These are phyloP conservation scores for Bruguiera gymnorhiza DNA, from an alignment of 345 rosid species.

Conservation along the genomic window DNA sequence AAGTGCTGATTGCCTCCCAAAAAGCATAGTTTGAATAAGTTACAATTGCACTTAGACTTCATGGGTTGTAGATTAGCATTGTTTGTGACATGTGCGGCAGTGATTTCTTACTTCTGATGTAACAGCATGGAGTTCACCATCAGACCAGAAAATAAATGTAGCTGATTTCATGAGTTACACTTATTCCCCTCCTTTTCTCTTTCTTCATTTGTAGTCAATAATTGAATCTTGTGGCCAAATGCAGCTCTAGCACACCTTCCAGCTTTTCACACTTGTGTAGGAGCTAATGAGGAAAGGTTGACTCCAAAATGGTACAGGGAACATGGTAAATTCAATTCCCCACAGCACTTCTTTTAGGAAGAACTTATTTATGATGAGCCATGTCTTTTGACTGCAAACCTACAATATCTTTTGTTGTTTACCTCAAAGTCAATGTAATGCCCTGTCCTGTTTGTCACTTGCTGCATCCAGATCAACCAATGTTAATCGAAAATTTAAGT, in stretches of 20 bases:
- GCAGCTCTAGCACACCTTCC: slow-evolving; percentile 94
- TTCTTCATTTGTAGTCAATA: not conserved
- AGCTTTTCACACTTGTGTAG: slow-evolving; percentile 95
- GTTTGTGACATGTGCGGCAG: not conserved
- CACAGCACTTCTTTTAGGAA: not conserved
- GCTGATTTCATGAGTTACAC: not conserved
- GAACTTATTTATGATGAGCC: too few species aligned
- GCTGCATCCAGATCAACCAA: too few species aligned
- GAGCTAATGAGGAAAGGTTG: slow-evolving; percentile 81
- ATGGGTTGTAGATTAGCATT: not conserved
- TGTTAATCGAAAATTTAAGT: too few species aligned
- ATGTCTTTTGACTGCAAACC: too few species aligned
- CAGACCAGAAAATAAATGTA: not conserved
- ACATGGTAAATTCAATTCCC: slow-evolving; percentile 51
- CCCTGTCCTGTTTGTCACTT: too few species aligned
- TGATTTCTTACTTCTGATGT: not conserved
- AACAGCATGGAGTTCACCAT: not conserved
- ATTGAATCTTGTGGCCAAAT: slow-evolving; percentile 18
- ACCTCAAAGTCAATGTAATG: too few species aligned
- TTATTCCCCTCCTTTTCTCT: slow-evolving; percentile 8
- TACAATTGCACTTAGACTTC: too few species aligned
- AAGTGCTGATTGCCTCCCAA: not conserved
- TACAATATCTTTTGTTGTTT: too few species aligned
- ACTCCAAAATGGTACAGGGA: slow-evolving; percentile 90
- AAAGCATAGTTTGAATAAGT: too few species aligned